Evolutionary conservation across 1,284 basidiomycete genomes (phyloP), one percentile per base, ranked within the genome.

Genomic region (Sporisorium sorghi): DNA sequence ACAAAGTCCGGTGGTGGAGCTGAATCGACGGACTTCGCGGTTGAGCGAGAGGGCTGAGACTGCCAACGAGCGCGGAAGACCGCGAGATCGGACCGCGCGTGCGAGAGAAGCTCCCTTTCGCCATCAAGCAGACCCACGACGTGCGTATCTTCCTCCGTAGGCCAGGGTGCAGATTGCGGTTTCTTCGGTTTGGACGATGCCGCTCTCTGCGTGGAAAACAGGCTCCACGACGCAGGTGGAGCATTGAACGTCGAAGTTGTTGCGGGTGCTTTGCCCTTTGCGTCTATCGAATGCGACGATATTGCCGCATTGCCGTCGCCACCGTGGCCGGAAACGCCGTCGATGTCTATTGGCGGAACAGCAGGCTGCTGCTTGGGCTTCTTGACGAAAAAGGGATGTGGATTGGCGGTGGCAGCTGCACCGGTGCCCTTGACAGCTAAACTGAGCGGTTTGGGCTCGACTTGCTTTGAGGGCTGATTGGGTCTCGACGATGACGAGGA

Each of bases 361-460:
- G 47, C 33, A 5, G 47, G 43, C 9, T 40, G 56, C 15, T 48
- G 60, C 26, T 64, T 62, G 9, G 56, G 33, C 42, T 69, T 70
- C 33, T 64, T 70, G 7, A 21, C 17, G 42, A 74, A 74, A 48
- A 74, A 74, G 1, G 72, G 72, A 49, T 74, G 72, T 2, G 66
- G 55, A 19, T 52, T 58, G 11, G 63, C 42, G n/a, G 47, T 33
- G 5, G 62, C 50, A 10, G 33, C 50, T 19, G 54, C 28, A 5
- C 43, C 43, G 2, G 63, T 63, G 1, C 72, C 67, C 26, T 66
- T 66, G 35, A 70, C 72, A 7, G 62, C 72, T 21, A 74, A 53
- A 23, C 67, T 67, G 33, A 64, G 48, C 21, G 63, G 62, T 9
- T 62, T 62, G n/a, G 47, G 43, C 28, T 73, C 65, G 10, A 44